Base-by-base conservation (phyloP, 2,329 filamentous ascomycete genomes). In the Penicillium verrucosum region DNA sequence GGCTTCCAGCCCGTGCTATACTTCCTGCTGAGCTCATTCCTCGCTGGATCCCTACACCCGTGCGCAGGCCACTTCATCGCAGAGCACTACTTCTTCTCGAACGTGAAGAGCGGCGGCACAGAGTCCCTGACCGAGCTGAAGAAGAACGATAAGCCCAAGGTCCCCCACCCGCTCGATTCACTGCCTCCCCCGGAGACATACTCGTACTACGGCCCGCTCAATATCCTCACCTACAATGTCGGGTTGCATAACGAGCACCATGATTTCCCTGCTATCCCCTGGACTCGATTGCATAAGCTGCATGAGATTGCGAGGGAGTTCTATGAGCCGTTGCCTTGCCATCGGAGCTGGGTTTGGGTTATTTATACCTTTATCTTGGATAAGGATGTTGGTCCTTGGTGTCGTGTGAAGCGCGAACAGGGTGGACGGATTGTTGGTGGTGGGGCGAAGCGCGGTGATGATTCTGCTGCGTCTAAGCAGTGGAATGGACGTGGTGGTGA, bases 211-310 rank as follows among this genome's bases (percentile, higher is more conserved):
- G 94, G 94, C 0, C 85, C 89, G 0, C 83, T 97, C 63, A 99
- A 99, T 78, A 77, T 92, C 68, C 77, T 99, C 48, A 96, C 92
- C 0, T 99, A 97, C 81, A 99, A 99, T 68, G 94, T 99, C 44
- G 94, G 94, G 51, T 80, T 97, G 69, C 94, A 99, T 80, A 99
- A 99, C 73, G 94, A 99, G 80, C 94, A 99, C 77, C 94, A 99
- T 75, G 94, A 99, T 75, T 99, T 99, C 78, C 94, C 94, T 11
- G 94, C 94, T 46, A 85, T 99, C 45, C 93, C 94, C 0, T 99
- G 94, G 94, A 97, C 92, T 10, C 82, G 89, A 32, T 82, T 99
- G 38, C 89, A 87, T 53, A 82, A 81, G 70, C 80, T 99, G 52
- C 86, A 92, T 70, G 78, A 85, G 61, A 89, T 95, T 55, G 94